These are phyloP conservation scores for Lathyrus tuberosus DNA, from an alignment of 306 rosid genomes.

Conservation along the genomic window DNA sequence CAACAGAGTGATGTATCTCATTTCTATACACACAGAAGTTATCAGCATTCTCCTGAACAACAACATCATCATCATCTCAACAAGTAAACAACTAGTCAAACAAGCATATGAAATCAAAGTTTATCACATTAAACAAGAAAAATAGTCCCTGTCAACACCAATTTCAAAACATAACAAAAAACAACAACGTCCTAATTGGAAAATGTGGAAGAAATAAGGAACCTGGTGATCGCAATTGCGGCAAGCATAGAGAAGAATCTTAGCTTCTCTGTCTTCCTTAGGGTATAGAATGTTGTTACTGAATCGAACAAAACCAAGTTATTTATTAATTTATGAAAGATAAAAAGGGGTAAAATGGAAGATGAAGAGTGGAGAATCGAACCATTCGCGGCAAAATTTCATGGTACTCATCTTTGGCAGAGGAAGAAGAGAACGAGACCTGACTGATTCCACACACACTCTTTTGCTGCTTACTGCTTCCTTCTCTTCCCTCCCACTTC, in stretches of 20 bases:
- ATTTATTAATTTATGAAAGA: neutral
- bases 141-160: neutral
- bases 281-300: constrained; percentile 98
- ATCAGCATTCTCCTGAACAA: constrained; percentile 87
- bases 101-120: constrained; percentile 18
- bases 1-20: constrained; percentile 89
- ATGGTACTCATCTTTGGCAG: constrained; percentile 76
- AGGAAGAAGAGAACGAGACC: neutral
- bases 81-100: constrained; percentile 20
- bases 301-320: constrained; percentile 7
- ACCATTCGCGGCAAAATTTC: constrained; percentile 99
- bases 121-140: constrained; percentile 25
- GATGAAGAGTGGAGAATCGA: neutral
- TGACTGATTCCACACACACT: neutral
- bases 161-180: neutral
- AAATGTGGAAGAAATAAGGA: neutral
- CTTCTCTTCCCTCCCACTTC: constrained; percentile 13
- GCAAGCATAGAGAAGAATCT: constrained; percentile 87
- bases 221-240: constrained; percentile 98
- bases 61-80: constrained; percentile 7
- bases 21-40: constrained; percentile 88
- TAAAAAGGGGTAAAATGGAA: neutral
- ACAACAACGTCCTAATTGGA: neutral
- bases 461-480: neutral
- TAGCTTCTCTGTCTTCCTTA: constrained; percentile 80